These are phyloP conservation scores for Vigna hirtella DNA, from an alignment of 306 rosid species.

Conservation along the genomic window DNA sequence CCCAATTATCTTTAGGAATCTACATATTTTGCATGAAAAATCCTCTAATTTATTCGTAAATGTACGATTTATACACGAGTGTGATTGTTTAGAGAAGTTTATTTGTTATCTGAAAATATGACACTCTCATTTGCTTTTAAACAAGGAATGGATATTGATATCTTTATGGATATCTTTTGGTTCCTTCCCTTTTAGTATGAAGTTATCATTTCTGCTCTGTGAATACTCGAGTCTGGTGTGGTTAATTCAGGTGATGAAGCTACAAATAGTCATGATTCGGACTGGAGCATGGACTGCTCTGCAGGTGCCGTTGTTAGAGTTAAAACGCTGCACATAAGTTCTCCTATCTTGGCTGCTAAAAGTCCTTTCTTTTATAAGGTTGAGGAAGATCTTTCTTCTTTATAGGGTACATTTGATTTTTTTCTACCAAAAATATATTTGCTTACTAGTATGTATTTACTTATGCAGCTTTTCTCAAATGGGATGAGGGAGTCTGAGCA, in stretches of 20 bases:
- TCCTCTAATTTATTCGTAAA: neutral
- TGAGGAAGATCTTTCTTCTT: slow-evolving; percentile 25
- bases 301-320: slow-evolving; percentile 74
- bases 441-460: slow-evolving; percentile 35
- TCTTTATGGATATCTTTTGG: neutral
- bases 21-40: slow-evolving; percentile 13
- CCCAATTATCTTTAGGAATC: neutral
- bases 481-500: slow-evolving; percentile 99
- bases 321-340: slow-evolving; percentile 88
- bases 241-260: slow-evolving; percentile 80
- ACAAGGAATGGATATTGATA: slow-evolving; percentile 1
- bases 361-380: slow-evolving; percentile 98
- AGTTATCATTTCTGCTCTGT: slow-evolving; percentile 20
- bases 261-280: slow-evolving; percentile 74
- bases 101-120: neutral
- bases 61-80: slow-evolving; percentile 1
- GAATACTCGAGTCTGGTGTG: slow-evolving; percentile 22
- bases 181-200: slow-evolving; percentile 11
- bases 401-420: slow-evolving; percentile 6
- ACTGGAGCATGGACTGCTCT: slow-evolving; percentile 81
- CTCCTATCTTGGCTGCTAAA: slow-evolving; percentile 98
- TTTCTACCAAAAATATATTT: slow-evolving; percentile 6
- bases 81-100: neutral
- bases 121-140: slow-evolving; percentile 18
- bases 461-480: slow-evolving; percentile 82